A percentile compares a stretch with the other conserved stretches of the same genome.
phyloP scores from a whole-genome alignment of 225 moss, liverwort and hornwort species.

The Rhytidiadelphus loreus region DNA sequence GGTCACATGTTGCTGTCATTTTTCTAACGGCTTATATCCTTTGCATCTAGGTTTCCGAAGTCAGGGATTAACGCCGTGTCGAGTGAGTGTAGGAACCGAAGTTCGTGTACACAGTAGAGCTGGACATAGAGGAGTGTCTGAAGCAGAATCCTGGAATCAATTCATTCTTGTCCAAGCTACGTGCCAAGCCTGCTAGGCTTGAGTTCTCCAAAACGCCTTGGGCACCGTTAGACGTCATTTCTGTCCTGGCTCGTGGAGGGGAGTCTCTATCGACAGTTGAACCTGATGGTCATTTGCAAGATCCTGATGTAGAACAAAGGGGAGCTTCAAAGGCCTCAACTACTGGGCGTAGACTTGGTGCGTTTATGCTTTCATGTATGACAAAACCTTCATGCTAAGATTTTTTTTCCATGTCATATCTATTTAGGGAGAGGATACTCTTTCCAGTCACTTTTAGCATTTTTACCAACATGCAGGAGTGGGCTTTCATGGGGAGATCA shows the following conservation, averaged over 20 bases:
- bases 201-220: slow-evolving; percentile 46
- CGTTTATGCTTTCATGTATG: neutral
- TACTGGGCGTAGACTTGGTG: slow-evolving; percentile 21
- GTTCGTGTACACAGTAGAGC: slow-evolving; percentile 84
- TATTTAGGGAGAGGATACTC: neutral
- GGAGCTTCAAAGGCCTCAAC: slow-evolving; percentile 13
- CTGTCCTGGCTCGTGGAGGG: slow-evolving; percentile 36
- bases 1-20: neutral
- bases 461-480: neutral
- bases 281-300: neutral
- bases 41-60: neutral
- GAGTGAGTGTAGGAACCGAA: slow-evolving; percentile 46
- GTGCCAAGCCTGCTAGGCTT: slow-evolving; percentile 40
- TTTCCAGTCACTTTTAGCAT: neutral
- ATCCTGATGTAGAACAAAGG: neutral
- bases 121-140: slow-evolving; percentile 61
- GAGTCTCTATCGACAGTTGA: slow-evolving; percentile 11
- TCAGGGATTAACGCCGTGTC: neutral
- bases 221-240: slow-evolving; percentile 63
- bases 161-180: slow-evolving; percentile 45
- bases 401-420: neutral
- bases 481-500: neutral
- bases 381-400: neutral
- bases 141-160: slow-evolving; percentile 30
- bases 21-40: neutral